Evolutionary conservation across 2,329 filamentous ascomycete genomes (phyloP), one percentile per base, ranked within the genome.

Genomic region (Pyrenophora teres): DNA sequence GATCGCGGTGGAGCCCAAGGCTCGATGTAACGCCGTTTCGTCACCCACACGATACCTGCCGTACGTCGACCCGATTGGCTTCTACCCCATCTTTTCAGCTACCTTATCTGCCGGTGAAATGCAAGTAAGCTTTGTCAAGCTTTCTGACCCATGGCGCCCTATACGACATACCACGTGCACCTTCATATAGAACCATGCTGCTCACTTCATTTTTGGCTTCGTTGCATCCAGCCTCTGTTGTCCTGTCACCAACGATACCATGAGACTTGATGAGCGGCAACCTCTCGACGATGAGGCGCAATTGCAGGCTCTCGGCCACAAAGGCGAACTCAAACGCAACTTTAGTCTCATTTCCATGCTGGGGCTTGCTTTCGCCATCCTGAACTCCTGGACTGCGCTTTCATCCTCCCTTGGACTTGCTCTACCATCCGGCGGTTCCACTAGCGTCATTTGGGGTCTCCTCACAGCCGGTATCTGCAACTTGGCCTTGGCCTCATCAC

Each of bases 401-500:
- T 82, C 82, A 2, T 78, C 83, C 1, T 84, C 81, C 47, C 70
- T 86, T 39, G 81, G 78, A 3, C 75, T 87, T 4, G 83, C 84
- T 16, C 76, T 92, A 27, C 87, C 88, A 1, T 87, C 84, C 12
- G 89, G 89, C 36, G 89, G 89, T 0, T 82, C 86, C 16, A 84
- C 82, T 6, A 82, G 86, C 51, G 86, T 92, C 35, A 81, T 92
- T 51, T 92, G 89, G 88, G 89, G 88, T 3, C 64, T 81, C 4
- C 63, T 83, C 10, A 79, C 77, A 2, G 77, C 77, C 6, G 78
- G 72, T 2, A 56, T 89, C 40, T 90, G 87, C 75, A 90, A 90
- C 62, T 65, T 90, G 8, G 88, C 84, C 60, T 79, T 90, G 32
- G 85, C 87, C 5, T 81, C 84, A 7, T 88, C 85, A 3, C 77